phyloP scores from a whole-genome alignment of 495 filamentous ascomycete species.

The Tuber aestivum region DNA sequence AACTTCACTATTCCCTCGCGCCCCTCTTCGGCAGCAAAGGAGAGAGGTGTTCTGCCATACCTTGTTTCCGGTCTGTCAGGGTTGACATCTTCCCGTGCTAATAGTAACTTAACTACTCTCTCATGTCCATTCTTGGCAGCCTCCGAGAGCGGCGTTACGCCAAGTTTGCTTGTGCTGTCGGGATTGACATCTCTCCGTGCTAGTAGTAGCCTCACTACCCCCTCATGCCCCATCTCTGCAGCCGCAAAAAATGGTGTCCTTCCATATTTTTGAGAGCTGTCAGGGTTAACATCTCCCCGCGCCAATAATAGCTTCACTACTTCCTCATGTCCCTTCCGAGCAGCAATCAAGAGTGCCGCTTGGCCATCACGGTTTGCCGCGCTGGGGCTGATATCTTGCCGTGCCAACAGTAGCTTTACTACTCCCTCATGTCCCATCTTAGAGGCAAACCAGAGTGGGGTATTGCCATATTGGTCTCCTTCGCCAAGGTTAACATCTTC shows the following conservation, averaged over 20 bases:
- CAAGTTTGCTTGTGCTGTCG: background rate
- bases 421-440: conserved; percentile 38
- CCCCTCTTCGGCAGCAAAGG: conserved; percentile 30
- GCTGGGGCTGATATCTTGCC: conserved; percentile 14
- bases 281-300: conserved; percentile 11
- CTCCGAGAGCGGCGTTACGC: conserved; percentile 36
- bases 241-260: conserved; percentile 43
- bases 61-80: conserved; percentile 10
- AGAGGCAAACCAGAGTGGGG: conserved; percentile 20
- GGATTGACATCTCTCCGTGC: background rate
- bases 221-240: background rate
- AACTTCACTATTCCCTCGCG: background rate
- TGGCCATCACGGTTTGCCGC: background rate
- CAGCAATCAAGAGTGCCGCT: conserved; percentile 40
- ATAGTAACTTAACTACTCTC: conserved; percentile 40
- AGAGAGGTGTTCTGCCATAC: conserved; percentile 39
- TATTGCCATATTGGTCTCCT: background rate
- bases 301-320: conserved; percentile 40
- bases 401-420: conserved; percentile 39
- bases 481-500: conserved; percentile 11
- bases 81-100: conserved; percentile 12
- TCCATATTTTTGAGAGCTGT: conserved; percentile 12
- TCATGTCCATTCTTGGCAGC: conserved; percentile 41
- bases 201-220: background rate
- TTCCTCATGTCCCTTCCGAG: conserved; percentile 34